Base-by-base conservation (phyloP, 371 early-diverging fungal species). In the Saksenaea vasiformis region DNA sequence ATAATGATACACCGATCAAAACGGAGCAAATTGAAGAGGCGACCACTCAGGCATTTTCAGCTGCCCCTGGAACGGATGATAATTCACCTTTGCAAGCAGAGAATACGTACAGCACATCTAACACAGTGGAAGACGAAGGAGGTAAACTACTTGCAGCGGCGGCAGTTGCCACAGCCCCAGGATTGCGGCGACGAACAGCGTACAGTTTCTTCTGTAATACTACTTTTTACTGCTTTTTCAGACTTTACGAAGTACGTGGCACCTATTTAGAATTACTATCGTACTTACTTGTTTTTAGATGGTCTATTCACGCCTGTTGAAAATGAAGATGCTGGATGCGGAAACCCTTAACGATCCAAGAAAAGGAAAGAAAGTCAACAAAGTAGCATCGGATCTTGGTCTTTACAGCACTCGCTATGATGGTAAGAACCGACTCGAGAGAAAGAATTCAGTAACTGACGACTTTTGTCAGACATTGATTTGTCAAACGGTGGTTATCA, bases 191-290 rank as follows among this genome's bases (percentile, higher is more conserved):
- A 64, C 73, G 85, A 54, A 69, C 72, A 1, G 44, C 77, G 2
- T 82, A 80, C 62, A 86, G 80, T 60, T 84, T 91, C 63, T 89
- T 90, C 73, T 88, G 87, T 22, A 95, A 97, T 68, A 90, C 83
- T 34, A 75, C 73, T 26, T 91, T 91, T 61, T 98, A 93, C 71
- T 90, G 88, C 51, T 94, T 98, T 67, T 89, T 98, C 77, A 77
- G 98, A 51, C 87, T 93, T 51, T 93, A 91, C 65, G 89, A 94
- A 83, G 91, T 91, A 74, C 60, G 72, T 34, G 22, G 7, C 5
- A 26, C 17, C 36, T 19, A 38, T 44, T 34, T 56, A n/a, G 24
- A 22, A 43, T 35, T 17, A 22, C 28, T 26, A 53, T 39, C 27
- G 31, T 43, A 53, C 9, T 58, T 63, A 62, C 0, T 56, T 3